Base-by-base conservation (phyloP, 345 rosid genomes). In the Citrus australasica region DNA sequence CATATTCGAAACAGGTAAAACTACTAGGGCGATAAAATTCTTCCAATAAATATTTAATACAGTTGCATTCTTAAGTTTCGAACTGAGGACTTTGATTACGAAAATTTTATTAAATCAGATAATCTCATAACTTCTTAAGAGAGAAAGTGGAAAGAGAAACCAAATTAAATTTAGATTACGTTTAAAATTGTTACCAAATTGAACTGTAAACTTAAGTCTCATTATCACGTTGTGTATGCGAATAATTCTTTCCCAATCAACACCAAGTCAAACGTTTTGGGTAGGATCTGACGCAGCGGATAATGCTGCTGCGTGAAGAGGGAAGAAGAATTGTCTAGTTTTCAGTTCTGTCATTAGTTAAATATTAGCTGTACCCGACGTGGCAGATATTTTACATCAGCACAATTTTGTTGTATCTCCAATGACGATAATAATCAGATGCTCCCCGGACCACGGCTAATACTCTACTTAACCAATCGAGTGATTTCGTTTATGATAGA, bases 341-440 rank as follows among this genome's bases (percentile, higher is more conserved):
- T 68, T 27, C 55, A 68, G 25, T 46, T 0, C 6, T 30, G 88
- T 3, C 0, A 0, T 22, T 9, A 17, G 3, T 4, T 6, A 4
- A 25, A 71, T 42, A 60, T 64, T 69, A 55, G 74, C 48, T 83
- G 72, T 69, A 35, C 32, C 81, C 51, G 17, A 59, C 82, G 81
- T 82, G 85, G 78, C 58, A 28, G 78, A 30, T 46, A 19, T 27
- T 19, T 75, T 5, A 7, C 56, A 5, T 4, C 37, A 3, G 14
- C 16, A 58, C 27, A 7, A 73, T 6, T 14, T n/a, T 24, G 10
- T 53, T 22, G 2, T 10, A 2, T 9, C 5, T 9, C 10, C 4
- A 9, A 7, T 25, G 56, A 30, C 40, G 6, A 17, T 9, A 28
- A 8, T 19, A 28, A 75, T 79, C 78, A 35, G 30, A 25, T 82